Evolutionary conservation across 768 basidiomycete species (phyloP), one percentile per base, ranked within the genome.

Genomic region (Cyclocybe aegerita): DNA sequence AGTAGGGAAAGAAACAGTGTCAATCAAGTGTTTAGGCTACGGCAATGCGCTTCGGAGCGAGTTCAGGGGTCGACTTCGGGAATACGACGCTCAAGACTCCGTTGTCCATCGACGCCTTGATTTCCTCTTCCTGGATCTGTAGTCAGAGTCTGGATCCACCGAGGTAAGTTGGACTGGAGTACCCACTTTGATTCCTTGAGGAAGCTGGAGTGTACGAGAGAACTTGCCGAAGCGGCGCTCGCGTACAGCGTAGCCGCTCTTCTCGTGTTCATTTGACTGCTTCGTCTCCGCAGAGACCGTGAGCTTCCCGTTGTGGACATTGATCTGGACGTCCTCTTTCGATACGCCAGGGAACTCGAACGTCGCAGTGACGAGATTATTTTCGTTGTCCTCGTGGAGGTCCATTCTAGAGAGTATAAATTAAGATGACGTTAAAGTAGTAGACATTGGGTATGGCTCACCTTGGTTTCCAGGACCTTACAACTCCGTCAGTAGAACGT

Each of bases 321-420:
- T 79, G 53, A 85, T 73, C 39, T 63, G 63, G 37, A 82, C 65
- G 52, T 81, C 66, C 37, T 80, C 75, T 15, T 76, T 73, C 50
- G 66, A 68, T 34, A 85, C 9, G 15, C 81, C 81, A 0, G 82
- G 81, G 2, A 84, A 63, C 56, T 84, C 82, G 55, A 84, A 81
- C 5, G 70, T 63, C 31, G 81, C 82, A 0, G 76, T 79, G 37
- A 83, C 75, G 23, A 65, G 57, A 55, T 79, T 78, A 29, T 60
- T 64, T 15, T 75, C 69, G 2, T 58, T 37, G 50, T 79, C 66
- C 52, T 82, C 80, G 58, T 78, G 74, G 4, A 82, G 59, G 52
- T 83, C 78, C 73, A 83, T 76, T 53, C 81, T 82, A n/a, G 55
- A 15, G 9, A 31, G 9, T 32, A 3, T 14, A 12, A 12, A 6